Percentiles rank a stretch among this genome's conserved stretches.
Evolutionary conservation across 768 basidiomycete species (phyloP).

Genomic region (Naematelia encephala): DNA sequence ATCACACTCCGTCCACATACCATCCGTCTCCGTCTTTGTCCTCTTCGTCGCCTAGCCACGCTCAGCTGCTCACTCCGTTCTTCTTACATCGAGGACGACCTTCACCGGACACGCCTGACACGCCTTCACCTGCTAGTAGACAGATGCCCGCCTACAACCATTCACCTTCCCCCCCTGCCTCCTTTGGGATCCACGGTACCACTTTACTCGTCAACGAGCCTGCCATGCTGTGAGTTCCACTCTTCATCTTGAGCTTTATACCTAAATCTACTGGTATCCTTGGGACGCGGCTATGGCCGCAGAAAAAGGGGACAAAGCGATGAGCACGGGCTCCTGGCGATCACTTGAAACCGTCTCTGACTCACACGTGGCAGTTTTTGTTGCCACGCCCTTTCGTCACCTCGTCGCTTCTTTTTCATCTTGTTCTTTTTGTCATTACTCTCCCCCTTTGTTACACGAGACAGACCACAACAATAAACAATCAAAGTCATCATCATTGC

Average conservation of each 20-base stretch:
- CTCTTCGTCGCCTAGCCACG: background rate
- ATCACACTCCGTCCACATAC: background rate
- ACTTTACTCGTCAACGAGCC: background rate
- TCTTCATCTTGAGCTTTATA: background rate
- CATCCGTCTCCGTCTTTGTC: background rate
- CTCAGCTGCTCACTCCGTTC: background rate
- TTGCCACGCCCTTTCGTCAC: slow-evolving; percentile 4
- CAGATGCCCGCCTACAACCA: background rate
- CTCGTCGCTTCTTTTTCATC: background rate
- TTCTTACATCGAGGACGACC: background rate
- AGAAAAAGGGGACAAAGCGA: too few relatives aligned
- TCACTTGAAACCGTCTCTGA: too few relatives aligned
- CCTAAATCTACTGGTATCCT: background rate
- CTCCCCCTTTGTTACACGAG: background rate
- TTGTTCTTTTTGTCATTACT: slow-evolving; percentile 2
- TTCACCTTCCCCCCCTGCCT: background rate
- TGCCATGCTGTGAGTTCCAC: background rate
- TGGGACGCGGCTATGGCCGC: too few relatives aligned
- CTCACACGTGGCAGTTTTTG: too few relatives aligned
- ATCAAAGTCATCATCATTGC: background rate
- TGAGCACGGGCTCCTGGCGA: background rate
- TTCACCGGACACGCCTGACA: background rate
- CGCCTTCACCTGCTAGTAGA: background rate
- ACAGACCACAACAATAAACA: background rate
- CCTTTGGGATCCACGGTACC: background rate